A percentile compares a stretch with the other conserved stretches of the same genome.
Conservation (phyloP, 176 grass and related monocot genomes). For the Eleusine coracana region DNA sequence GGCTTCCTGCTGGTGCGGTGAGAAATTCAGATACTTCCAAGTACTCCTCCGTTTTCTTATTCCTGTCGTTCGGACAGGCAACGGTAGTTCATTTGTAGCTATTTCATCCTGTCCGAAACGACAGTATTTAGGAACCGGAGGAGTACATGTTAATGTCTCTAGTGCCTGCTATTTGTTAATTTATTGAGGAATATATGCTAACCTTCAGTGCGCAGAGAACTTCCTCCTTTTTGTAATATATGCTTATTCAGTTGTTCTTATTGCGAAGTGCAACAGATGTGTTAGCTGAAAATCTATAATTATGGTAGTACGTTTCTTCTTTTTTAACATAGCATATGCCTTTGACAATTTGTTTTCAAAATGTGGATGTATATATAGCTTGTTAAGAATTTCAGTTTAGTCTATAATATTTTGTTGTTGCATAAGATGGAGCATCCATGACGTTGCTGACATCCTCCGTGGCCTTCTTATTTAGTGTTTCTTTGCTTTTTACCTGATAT, state of each 20-base stretch:
- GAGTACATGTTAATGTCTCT: neutral
- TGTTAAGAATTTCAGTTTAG: neutral
- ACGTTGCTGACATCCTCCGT: neutral
- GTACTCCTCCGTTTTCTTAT: too few species aligned
- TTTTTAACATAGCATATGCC: neutral
- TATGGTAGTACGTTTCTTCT: neutral
- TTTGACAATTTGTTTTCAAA: neutral
- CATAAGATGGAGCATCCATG: neutral
- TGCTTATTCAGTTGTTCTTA: constrained; percentile 5
- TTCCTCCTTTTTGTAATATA: neutral
- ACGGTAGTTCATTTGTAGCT: too few species aligned
- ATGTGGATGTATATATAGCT: neutral
- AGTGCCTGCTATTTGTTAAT: neutral
- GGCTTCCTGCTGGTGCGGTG: neutral
- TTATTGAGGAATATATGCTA: neutral
- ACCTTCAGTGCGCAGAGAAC: neutral
- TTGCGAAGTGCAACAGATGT: neutral
- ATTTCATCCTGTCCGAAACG: too few species aligned
- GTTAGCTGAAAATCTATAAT: neutral
- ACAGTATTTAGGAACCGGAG: too few species aligned
- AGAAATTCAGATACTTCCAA: constrained; percentile 6
- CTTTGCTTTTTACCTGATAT: neutral
- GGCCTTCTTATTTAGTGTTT: neutral
- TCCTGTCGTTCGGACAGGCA: too few species aligned
- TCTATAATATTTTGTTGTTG: neutral